A percentile compares a stretch with the other conserved stretches of the same genome.
phyloP scores from a whole-genome alignment of 768 basidiomycete species.

The Mycena chlorophos region DNA sequence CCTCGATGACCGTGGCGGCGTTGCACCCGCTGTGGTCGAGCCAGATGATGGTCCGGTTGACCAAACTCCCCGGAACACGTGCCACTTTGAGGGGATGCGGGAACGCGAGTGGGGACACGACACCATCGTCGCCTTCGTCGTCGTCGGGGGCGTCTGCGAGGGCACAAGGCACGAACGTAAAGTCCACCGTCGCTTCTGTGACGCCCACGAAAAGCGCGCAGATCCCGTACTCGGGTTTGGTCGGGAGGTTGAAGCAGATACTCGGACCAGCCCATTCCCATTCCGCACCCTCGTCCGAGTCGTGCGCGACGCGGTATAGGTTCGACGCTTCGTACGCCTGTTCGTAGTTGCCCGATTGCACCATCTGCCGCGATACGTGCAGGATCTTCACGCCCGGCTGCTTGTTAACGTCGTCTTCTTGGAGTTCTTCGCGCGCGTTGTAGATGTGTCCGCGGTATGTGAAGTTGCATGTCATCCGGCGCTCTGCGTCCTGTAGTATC shows the following conservation, averaged over 20 bases:
- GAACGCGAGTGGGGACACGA: not conserved
- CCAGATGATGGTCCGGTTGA: not conserved
- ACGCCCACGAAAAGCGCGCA: not conserved
- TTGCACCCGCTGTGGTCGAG: conserved; percentile 1
- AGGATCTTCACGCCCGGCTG: not conserved
- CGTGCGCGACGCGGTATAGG: not conserved
- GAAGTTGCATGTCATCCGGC: not conserved
- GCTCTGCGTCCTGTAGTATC: not conserved
- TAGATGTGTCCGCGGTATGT: not conserved
- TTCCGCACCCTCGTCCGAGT: not conserved
- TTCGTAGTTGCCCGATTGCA: not conserved
- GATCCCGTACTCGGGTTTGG: not conserved
- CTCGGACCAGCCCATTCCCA: not conserved
- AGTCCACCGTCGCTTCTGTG: not conserved
- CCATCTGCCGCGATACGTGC: not conserved
- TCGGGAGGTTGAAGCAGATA: not conserved
- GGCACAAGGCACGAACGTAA: not conserved
- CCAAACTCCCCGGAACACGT: not conserved
- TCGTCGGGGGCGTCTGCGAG: not conserved
- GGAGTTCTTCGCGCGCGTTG: not conserved
- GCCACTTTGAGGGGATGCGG: not conserved
- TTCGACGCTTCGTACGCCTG: not conserved
- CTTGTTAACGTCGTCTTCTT: not conserved
- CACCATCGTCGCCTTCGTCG: not conserved
- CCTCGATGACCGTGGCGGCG: not conserved